A percentile compares a stretch with the other conserved stretches of the same genome.
These are phyloP conservation scores for Beauveria australis DNA, from an alignment of 2,329 filamentous ascomycete genomes.

Conservation along the genomic window DNA sequence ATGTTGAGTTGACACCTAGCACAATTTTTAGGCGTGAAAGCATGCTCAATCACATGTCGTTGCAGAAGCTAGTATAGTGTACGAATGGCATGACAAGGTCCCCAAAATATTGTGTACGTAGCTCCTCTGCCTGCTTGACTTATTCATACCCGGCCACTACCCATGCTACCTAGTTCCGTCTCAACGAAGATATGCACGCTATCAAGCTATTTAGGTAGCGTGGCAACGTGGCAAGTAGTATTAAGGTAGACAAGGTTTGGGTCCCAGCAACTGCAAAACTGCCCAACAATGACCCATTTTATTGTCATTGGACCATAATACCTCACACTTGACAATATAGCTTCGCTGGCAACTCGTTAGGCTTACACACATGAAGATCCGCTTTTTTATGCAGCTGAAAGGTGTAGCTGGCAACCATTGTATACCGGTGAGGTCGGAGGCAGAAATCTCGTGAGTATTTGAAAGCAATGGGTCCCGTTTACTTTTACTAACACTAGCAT, in stretches of 20 bases:
- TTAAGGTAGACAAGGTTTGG: not conserved
- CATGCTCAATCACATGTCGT: not conserved
- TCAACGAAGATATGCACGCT: not conserved
- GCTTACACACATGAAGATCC: conserved; percentile 6
- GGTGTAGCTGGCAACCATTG: not conserved
- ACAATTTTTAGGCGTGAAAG: not conserved
- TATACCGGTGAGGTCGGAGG: not conserved
- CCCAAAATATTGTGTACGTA: not conserved
- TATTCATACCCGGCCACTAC: not conserved
- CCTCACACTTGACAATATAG: not conserved
- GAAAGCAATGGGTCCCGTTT: not conserved
- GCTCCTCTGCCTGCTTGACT: not conserved
- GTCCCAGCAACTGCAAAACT: conserved; percentile 4
- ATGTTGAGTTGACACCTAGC: not conserved
- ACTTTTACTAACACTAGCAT: not conserved
- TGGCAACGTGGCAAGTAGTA: too few relatives aligned
- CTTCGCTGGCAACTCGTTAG: not conserved
- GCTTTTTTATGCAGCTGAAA: conserved; percentile 7
- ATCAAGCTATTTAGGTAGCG: too few relatives aligned
- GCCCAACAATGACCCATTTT: conserved; percentile 8
- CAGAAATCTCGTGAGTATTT: not conserved
- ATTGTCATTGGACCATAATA: conserved; percentile 4
- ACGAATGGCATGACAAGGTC: not conserved
- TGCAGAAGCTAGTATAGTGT: conserved; percentile 1
- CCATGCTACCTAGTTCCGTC: not conserved